phyloP scores from a whole-genome alignment of 495 filamentous ascomycete genomes.

The Penicillium samsonianum region DNA sequence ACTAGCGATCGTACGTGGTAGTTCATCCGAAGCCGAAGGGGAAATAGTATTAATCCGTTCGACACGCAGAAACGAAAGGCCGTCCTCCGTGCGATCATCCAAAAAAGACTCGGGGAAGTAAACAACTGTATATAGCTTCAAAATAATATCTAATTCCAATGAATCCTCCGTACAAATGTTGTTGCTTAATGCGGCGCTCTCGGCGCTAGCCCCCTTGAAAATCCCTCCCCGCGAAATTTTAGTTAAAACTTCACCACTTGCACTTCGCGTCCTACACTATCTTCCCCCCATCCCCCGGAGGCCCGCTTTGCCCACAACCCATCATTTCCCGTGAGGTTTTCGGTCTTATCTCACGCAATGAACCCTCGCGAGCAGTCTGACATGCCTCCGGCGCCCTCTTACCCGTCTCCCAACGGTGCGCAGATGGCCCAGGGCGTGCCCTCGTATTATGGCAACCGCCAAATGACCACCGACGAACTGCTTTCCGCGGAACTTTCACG shows the following conservation, averaged over 20 bases:
- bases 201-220: slow-evolving; percentile 46
- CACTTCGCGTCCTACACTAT: slow-evolving; percentile 39
- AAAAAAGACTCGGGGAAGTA: slow-evolving; percentile 32
- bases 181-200: slow-evolving; percentile 37
- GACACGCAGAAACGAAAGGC: slow-evolving; percentile 54
- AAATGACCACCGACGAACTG: slow-evolving; percentile 50
- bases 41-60: slow-evolving; percentile 55
- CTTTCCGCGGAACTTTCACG: slow-evolving; percentile 49
- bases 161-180: slow-evolving; percentile 32
- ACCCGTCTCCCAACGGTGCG: slow-evolving; percentile 51
- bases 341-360: slow-evolving; percentile 31
- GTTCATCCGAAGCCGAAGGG: slow-evolving; percentile 35
- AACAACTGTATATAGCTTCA: slow-evolving; percentile 15
- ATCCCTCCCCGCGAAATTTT: slow-evolving; percentile 41
- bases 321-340: slow-evolving; percentile 14
- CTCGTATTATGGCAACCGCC: slow-evolving; percentile 49
- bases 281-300: slow-evolving; percentile 36
- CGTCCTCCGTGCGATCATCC: slow-evolving; percentile 46
- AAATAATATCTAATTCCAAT: slow-evolving; percentile 6
- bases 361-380: slow-evolving; percentile 51
- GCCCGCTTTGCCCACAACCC: slow-evolving; percentile 23
- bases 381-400: slow-evolving; percentile 50
- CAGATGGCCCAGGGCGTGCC: slow-evolving; percentile 51
- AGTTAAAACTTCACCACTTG: slow-evolving; percentile 45
- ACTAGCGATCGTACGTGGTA: background rate